Evolutionary conservation across 169 alveolate genomes (phyloP).

Genomic region (Blepharisma undulans): DNA sequence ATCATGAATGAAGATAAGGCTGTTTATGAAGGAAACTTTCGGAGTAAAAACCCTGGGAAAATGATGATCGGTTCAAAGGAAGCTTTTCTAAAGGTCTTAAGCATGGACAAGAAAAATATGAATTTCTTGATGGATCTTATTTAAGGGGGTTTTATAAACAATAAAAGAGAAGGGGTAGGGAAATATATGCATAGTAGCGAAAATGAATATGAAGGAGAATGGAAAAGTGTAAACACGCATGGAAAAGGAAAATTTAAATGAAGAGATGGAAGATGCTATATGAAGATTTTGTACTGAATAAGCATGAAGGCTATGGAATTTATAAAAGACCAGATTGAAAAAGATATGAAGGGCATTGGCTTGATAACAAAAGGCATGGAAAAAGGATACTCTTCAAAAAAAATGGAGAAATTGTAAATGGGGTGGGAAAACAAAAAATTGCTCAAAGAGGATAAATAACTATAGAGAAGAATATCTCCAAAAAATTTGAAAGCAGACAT

Average conservation of each 20-base stretch:
- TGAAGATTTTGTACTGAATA: neutral
- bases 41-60: neutral
- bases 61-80: too few relatives aligned
- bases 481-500: too few relatives aligned
- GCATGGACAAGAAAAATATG: too few relatives aligned
- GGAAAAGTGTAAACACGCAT: neutral
- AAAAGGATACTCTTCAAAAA: neutral
- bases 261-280: neutral
- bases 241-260: neutral
- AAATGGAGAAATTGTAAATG: too few relatives aligned
- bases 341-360: neutral
- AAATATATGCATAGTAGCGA: neutral
- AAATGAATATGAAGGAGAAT: neutral
- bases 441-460: too few relatives aligned
- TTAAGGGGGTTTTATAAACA: too few relatives aligned
- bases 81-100: too few relatives aligned
- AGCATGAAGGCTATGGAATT: neutral
- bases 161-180: neutral
- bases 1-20: too few relatives aligned
- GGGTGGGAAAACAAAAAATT: too few relatives aligned
- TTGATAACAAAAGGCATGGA: neutral
- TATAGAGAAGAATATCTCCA: too few relatives aligned
- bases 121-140: too few relatives aligned
- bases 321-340: neutral
- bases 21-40: constrained; percentile 41